Evolutionary conservation across 352 stramenopile genomes (phyloP), one percentile per base, ranked within the genome.

Genomic region (Phytopythium litorale): DNA sequence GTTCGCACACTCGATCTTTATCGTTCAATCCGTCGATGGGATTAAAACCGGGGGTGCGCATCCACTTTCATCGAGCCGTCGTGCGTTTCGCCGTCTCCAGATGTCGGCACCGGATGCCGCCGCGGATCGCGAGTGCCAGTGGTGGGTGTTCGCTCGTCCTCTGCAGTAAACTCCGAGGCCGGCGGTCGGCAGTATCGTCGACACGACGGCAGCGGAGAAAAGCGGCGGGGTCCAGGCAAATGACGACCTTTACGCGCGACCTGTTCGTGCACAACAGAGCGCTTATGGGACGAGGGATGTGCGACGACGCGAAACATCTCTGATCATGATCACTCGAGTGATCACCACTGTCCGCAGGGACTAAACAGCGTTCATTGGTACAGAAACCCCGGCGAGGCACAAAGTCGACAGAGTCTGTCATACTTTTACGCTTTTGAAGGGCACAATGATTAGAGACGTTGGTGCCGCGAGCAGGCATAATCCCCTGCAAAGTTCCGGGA

Each of bases 401-500:
- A 43, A 46, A 46, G 40, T 46, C 40, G 8, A 23, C 40, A 46
- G 37, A 43, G 40, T 46, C 2, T 15, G 40, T 15, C 40, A 4
- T 15, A 46, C 40, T 46, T 50, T 28, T 50, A 50, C n/a, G 19
- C 8, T 28, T 9, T 15, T 23, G 16, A 21, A 46, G 18, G 40
- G 15, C 40, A 21, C 19, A 32, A 21, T 53, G 48, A 53, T 53
- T 53, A 53, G 23, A 53, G 48, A 19, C 48, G 48, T 53, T 13
- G 9, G 11, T 5, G 23, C 32, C 13, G 25, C 2, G 13, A 6
- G 7, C 48, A 21, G 23, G 23, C 48, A 28, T 53, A 53, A 53
- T 37, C 23, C 25, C 12, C 21, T 23, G 21, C 4, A 21, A 15
- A 16, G 35, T 40, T 40, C 35, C 8, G 2, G 12, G 2, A 11